These are phyloP conservation scores for Xylaria palmicola DNA, from an alignment of 495 filamentous ascomycete genomes.

Conservation along the genomic window DNA sequence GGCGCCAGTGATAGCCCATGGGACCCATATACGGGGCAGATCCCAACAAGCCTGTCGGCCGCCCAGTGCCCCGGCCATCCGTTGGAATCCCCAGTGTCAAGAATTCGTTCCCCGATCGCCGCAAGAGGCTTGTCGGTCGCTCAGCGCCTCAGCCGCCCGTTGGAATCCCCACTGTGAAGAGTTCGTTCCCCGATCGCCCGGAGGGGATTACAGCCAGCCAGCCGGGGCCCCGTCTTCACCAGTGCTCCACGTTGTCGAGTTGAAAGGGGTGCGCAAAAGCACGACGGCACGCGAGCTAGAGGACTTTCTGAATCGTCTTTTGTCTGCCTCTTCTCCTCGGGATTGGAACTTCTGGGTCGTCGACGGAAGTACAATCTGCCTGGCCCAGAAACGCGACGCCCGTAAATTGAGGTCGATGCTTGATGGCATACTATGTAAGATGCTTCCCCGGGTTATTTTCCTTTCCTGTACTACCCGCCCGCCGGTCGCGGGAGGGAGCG, in stretches of 20 bases:
- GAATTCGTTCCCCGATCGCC: too few relatives aligned
- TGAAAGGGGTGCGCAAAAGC: not conserved
- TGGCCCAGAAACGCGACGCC: not conserved
- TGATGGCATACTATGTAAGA: not conserved
- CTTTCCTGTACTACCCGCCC: too few relatives aligned
- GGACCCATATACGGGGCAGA: not conserved
- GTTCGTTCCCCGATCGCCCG: too few relatives aligned
- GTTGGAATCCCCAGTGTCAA: too few relatives aligned
- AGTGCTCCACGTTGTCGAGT: not conserved
- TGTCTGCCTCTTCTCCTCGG: too few relatives aligned
- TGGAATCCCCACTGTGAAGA: too few relatives aligned
- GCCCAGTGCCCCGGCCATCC: not conserved
- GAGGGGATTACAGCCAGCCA: not conserved
- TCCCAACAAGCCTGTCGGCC: not conserved
- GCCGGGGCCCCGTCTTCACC: not conserved
- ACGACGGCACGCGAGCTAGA: not conserved
- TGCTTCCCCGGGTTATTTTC: too few relatives aligned
- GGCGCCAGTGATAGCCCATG: not conserved
- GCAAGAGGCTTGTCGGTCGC: too few relatives aligned
- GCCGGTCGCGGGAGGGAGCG: too few relatives aligned
- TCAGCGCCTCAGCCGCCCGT: too few relatives aligned
- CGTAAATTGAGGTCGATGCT: not conserved
- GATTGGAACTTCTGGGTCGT: not conserved
- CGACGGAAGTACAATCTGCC: not conserved
- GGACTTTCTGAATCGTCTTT: too few relatives aligned